These are phyloP conservation scores for Sporothrix pallida DNA, from an alignment of 2,329 filamentous ascomycete genomes.

Conservation along the genomic window DNA sequence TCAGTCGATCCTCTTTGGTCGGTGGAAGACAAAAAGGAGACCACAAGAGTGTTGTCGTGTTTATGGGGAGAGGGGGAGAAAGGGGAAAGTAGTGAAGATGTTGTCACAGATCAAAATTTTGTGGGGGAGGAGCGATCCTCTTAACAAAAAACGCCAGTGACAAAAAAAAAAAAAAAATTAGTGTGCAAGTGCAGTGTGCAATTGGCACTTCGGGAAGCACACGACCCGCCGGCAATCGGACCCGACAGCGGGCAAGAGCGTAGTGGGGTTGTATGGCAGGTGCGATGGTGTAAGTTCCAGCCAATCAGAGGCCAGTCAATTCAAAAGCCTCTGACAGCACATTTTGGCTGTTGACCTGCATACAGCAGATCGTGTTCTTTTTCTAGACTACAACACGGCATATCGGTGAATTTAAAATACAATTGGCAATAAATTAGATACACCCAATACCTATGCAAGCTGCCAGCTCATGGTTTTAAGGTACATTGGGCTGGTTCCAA, in stretches of 20 bases:
- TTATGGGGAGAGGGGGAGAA: neutral
- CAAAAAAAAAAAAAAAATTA: constrained; percentile 31
- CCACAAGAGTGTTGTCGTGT: neutral
- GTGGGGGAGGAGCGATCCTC: constrained; percentile 28
- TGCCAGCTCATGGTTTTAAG: no score
- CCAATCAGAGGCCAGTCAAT: constrained; percentile 38
- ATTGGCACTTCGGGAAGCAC: constrained; percentile 23
- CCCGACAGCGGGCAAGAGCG: constrained; percentile 18
- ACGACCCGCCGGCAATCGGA: constrained; percentile 36
- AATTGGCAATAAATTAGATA: neutral
- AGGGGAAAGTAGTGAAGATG: neutral
- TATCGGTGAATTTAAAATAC: neutral
- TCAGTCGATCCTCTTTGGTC: constrained; percentile 17
- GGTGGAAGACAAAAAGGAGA: constrained; percentile 13
- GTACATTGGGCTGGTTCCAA: no score
- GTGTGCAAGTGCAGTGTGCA: constrained; percentile 10
- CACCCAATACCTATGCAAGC: neutral
- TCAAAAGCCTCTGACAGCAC: constrained; percentile 21
- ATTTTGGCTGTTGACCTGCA: neutral
- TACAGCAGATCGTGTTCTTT: no score
- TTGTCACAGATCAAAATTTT: constrained; percentile 22
- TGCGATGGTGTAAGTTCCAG: constrained; percentile 28
- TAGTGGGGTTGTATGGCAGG: neutral
- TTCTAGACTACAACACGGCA: neutral
- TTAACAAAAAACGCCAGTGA: constrained; percentile 14